A percentile compares a stretch with the other conserved stretches of the same genome.
These are phyloP conservation scores for Cryphonectria parasitica DNA, from an alignment of 2,329 filamentous ascomycete genomes.

Conservation along the genomic window DNA sequence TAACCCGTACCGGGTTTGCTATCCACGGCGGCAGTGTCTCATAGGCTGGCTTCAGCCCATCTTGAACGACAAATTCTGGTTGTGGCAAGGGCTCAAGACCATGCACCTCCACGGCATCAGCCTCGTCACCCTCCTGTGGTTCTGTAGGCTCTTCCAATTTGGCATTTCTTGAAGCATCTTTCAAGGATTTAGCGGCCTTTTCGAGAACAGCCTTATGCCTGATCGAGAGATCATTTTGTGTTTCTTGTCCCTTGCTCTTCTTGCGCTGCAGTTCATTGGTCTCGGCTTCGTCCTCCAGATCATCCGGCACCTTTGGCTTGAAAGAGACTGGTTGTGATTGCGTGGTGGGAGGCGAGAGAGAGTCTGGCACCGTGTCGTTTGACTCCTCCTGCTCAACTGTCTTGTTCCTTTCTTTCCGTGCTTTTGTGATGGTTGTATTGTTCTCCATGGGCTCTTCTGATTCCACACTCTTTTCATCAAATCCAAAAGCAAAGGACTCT, in stretches of 20 bases:
- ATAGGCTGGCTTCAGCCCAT: slow-evolving; percentile 66
- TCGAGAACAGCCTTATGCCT: slow-evolving; percentile 40
- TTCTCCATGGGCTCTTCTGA: background rate
- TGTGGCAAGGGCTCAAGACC: slow-evolving; percentile 84
- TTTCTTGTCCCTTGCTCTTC: slow-evolving; percentile 35
- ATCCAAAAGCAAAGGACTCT: slow-evolving; percentile 35
- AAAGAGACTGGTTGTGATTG: background rate
- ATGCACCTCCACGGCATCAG: slow-evolving; percentile 51
- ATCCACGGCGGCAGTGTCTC: slow-evolving; percentile 83
- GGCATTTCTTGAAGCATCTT: slow-evolving; percentile 35
- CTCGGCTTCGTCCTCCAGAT: background rate
- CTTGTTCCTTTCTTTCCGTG: background rate
- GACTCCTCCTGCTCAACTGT: background rate
- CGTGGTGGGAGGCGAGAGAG: slow-evolving; percentile 2
- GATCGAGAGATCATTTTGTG: slow-evolving; percentile 33
- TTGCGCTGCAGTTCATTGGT: background rate
- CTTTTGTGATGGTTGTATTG: background rate
- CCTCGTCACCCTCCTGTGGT: slow-evolving; percentile 36
- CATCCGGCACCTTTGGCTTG: background rate
- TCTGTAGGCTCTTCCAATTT: slow-evolving; percentile 35
- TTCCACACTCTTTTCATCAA: background rate
- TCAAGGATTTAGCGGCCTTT: slow-evolving; percentile 35
- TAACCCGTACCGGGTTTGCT: slow-evolving; percentile 71
- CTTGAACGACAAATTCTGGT: slow-evolving; percentile 64
- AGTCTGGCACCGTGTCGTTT: background rate